Evolutionary conservation across 2,329 filamentous ascomycete genomes (phyloP).

Genomic region (Hypoxylon sp.): DNA sequence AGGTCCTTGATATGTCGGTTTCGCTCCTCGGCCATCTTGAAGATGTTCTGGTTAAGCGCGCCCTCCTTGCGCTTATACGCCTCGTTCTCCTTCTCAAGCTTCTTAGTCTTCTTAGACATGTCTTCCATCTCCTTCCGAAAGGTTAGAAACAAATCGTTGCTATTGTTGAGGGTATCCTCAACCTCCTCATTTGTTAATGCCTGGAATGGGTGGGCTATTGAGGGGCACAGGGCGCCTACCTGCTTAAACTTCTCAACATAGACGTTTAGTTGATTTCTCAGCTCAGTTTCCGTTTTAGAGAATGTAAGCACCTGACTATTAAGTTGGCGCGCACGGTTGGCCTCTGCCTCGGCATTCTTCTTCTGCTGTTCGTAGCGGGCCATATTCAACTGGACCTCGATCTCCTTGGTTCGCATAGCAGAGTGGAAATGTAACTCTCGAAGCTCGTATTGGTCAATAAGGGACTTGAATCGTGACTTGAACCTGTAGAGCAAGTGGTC

Average conservation of each 20-base stretch:
- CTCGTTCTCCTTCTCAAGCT: constrained; percentile 95
- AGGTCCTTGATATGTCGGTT: constrained; percentile 77
- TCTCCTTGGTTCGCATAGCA: constrained; percentile 90
- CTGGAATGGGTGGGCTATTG: constrained; percentile 40
- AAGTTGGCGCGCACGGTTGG: constrained; percentile 80
- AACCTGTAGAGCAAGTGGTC: constrained; percentile 64
- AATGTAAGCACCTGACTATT: constrained; percentile 94
- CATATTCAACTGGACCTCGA: constrained; percentile 92
- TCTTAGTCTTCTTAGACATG: constrained; percentile 99
- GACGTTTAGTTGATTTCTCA: constrained; percentile 94
- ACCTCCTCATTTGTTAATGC: constrained; percentile 73
- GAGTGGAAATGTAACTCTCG: constrained; percentile 94
- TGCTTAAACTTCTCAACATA: constrained; percentile 99
- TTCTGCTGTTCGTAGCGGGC: constrained; percentile 89
- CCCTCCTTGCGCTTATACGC: constrained; percentile 92
- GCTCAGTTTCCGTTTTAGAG: constrained; percentile 92
- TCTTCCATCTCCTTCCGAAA: constrained; percentile 99
- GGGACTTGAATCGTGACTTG: constrained; percentile 88
- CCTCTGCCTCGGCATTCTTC: constrained; percentile 85
- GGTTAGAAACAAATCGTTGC: constrained; percentile 95
- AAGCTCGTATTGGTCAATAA: constrained; percentile 96
- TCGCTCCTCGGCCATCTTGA: constrained; percentile 96
- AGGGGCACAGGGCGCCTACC: constrained; percentile 64
- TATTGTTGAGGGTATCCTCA: constrained; percentile 98
- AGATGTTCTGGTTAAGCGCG: constrained; percentile 90